Base-by-base conservation (phyloP, 805 yeast species). In the Schwanniomyces pseudopolymorphus region DNA sequence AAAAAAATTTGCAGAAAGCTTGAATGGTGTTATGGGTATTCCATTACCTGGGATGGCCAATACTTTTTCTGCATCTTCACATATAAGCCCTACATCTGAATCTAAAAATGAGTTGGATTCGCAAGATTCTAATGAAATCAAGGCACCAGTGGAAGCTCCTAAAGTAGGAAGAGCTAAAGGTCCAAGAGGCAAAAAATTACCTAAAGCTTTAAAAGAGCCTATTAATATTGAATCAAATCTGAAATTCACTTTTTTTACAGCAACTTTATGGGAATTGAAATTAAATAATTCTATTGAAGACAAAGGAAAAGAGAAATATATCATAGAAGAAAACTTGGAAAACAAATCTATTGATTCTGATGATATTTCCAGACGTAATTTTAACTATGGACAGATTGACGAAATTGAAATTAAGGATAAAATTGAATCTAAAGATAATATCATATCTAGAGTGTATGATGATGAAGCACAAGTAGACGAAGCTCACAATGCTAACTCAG, bases 121-220 rank as follows among this genome's bases (percentile, higher is more conserved):
- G 2, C 53, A 45, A 14, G 47, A 40, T 11, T 48, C 46, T 11
- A 54, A 53, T 5, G 46, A 45, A 2, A 16, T 47, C 16, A 33
- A 24, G 14, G 33, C 37, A 5, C 16, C 35, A 7, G 7, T 17
- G 17, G 40, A 11, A 14, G 6, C 24, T 9, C 41, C 39, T 21
- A 62, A 79, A 58, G 69, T 67, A 42, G 69, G 80, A 25, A 76
- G 92, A 56, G 84, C 83, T 0, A 83, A 70, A 53, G 94, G 92
- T 0, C 95, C 95, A 39, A 74, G 80, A 50, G 91, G 91, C 0
- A 78, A 88, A 49, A 81, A 80, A 55, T 64, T 85, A 44, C 94
- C 94, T 0, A 75, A 72, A 46, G 63, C 72, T n/a, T 78, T 83
- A 10, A 70, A 74, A 39, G 72, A 74, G 3, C 67, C 76, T 0